phyloP scores from a whole-genome alignment of 352 stramenopile species.

The Aphanomyces invadans region DNA sequence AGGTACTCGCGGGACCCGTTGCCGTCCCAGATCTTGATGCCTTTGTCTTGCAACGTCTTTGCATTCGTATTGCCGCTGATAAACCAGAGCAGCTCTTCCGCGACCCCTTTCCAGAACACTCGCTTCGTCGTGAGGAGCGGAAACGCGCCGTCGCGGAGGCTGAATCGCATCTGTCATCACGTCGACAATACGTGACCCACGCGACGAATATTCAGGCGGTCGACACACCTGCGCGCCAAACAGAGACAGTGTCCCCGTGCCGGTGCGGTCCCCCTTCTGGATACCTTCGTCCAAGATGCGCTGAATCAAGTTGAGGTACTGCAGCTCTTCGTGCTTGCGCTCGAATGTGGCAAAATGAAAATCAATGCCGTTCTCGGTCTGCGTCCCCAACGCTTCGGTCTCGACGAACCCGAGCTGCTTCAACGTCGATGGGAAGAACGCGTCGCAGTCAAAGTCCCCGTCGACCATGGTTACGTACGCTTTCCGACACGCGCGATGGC shows the following conservation, averaged over 20 bases:
- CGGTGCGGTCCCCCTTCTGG: slow-evolving; percentile 93
- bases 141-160: slow-evolving; percentile 90
- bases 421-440: slow-evolving; percentile 85
- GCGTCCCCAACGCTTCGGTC: slow-evolving; percentile 35
- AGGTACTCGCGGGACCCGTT: slow-evolving; percentile 97
- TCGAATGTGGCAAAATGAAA: slow-evolving; percentile 73
- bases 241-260: slow-evolving; percentile 96
- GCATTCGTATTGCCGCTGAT: slow-evolving; percentile 95
- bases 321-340: slow-evolving; percentile 54
- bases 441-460: slow-evolving; percentile 84
- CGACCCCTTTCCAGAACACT: slow-evolving; percentile 98
- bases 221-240: slow-evolving; percentile 94
- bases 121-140: slow-evolving; percentile 99
- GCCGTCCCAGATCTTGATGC: slow-evolving; percentile 99
- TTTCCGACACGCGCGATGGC: slow-evolving; percentile 64
- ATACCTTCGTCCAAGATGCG: slow-evolving; percentile 94
- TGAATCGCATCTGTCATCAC: slow-evolving; percentile 91
- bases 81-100: slow-evolving; percentile 99
- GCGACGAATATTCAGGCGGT: slow-evolving; percentile 8
- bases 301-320: slow-evolving; percentile 90
- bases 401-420: slow-evolving; percentile 45
- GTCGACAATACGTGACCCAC: too few species aligned
- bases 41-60: slow-evolving; percentile 94
- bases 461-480: slow-evolving; percentile 91
- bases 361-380: slow-evolving; percentile 68